A percentile compares a stretch with the other conserved stretches of the same genome.
Evolutionary conservation across 108 stramenopile genomes (phyloP).

Genomic region (Cylindrotheca fusiformis): DNA sequence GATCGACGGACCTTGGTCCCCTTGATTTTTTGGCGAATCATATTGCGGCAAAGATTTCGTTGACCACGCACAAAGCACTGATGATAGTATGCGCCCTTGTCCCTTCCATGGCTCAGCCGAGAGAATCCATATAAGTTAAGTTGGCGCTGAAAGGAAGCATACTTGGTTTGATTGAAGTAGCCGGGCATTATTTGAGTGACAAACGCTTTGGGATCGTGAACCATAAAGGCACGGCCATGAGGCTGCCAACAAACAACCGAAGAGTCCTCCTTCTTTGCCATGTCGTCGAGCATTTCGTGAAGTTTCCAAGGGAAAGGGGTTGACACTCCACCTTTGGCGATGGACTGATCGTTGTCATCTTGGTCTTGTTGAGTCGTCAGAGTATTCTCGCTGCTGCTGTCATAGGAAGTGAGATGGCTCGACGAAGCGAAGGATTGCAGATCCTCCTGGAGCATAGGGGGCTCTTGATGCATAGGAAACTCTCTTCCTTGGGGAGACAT

Average conservation of each 20-base stretch:
- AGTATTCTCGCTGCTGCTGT: too few species aligned
- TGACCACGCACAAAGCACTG: constrained; percentile 38
- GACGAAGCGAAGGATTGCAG: too few species aligned
- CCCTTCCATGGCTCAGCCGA: constrained; percentile 38
- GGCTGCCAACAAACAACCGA: constrained; percentile 73
- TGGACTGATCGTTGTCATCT: constrained; percentile 30
- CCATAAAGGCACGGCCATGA: constrained; percentile 70
- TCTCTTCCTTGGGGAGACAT: too few species aligned
- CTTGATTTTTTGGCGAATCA: constrained; percentile 67
- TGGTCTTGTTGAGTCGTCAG: too few species aligned
- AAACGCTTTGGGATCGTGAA: constrained; percentile 67
- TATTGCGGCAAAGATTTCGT: constrained; percentile 27
- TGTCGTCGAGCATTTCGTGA: constrained; percentile 39
- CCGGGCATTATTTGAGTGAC: constrained; percentile 74
- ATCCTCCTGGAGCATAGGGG: too few species aligned
- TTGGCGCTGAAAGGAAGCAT: constrained; percentile 50
- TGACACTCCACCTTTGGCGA: constrained; percentile 35
- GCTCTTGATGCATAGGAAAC: too few species aligned
- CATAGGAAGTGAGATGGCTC: too few species aligned
- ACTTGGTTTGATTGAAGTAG: constrained; percentile 85
- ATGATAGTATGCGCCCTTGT: constrained; percentile 38
- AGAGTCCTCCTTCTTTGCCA: constrained; percentile 21
- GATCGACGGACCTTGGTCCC: constrained; percentile 57
- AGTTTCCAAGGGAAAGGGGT: constrained; percentile 48
- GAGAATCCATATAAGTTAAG: constrained; percentile 63